A percentile compares a stretch with the other conserved stretches of the same genome.
phyloP scores from a whole-genome alignment of 495 filamentous ascomycete species.

The Penicillium subrubescens region DNA sequence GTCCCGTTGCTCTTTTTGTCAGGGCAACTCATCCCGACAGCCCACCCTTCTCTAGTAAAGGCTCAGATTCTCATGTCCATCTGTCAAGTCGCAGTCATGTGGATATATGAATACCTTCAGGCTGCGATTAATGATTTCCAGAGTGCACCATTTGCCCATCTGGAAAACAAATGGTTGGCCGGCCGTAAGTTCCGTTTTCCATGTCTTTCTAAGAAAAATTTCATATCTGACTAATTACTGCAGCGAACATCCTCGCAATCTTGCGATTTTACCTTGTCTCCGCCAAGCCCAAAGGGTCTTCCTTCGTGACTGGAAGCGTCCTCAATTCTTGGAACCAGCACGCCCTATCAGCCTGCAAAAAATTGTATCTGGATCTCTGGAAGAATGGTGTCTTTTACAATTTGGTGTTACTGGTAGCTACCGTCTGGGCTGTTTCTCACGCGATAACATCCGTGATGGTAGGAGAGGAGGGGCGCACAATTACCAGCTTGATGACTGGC shows the following conservation, averaged over 20 bases:
- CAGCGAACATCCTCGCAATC: conserved; percentile 34
- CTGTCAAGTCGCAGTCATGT: conserved; percentile 21
- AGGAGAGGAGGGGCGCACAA: neutral
- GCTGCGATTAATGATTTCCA: conserved; percentile 19
- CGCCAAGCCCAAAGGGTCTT: conserved; percentile 37
- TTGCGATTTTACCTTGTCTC: conserved; percentile 33
- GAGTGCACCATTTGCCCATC: conserved; percentile 29
- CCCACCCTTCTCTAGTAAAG: conserved; percentile 5
- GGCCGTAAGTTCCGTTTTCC: conserved; percentile 22
- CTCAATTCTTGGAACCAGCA: conserved; percentile 32
- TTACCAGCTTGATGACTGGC: conserved; percentile 17
- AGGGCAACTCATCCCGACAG: conserved; percentile 19
- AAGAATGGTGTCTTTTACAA: conserved; percentile 29
- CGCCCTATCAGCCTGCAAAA: conserved; percentile 13
- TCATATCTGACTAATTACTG: neutral
- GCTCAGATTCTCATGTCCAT: conserved; percentile 25
- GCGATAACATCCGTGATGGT: neutral
- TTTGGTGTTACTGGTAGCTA: conserved; percentile 20
- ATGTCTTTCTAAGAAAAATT: neutral
- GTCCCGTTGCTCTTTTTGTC: conserved; percentile 28
- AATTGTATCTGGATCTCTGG: conserved; percentile 22
- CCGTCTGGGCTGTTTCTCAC: conserved; percentile 13
- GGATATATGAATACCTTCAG: conserved; percentile 33
- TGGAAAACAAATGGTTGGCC: conserved; percentile 42
- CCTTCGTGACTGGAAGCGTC: conserved; percentile 42